These are phyloP conservation scores for Catharanthus roseus DNA, from an alignment of 257 asterid species.

Conservation along the genomic window DNA sequence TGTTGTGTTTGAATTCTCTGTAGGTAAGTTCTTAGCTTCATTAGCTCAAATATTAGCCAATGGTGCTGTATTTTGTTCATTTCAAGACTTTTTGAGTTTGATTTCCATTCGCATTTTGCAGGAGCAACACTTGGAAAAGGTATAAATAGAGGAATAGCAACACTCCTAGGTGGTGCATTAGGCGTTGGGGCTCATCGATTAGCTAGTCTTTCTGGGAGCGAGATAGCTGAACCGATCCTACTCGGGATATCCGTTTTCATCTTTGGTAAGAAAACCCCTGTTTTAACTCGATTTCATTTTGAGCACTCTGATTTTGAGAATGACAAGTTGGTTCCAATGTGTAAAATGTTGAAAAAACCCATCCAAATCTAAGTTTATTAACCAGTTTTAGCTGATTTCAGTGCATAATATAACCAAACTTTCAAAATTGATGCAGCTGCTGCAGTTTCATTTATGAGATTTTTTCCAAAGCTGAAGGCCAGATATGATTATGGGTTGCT, in stretches of 20 bases:
- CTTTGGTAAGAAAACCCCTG: conserved; percentile 24
- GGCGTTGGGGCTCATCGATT: conserved; percentile 47
- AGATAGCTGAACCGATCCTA: conserved; percentile 28
- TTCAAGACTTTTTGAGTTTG: not conserved
- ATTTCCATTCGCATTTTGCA: conserved; percentile 17
- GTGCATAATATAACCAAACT: not conserved
- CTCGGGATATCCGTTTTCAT: conserved; percentile 38
- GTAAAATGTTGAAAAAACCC: too few relatives aligned
- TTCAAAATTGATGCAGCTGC: conserved; percentile 36
- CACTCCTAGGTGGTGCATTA: conserved; percentile 36
- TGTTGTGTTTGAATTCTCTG: conserved; percentile 62
- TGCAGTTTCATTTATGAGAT: conserved; percentile 41
- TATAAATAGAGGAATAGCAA: conserved; percentile 51
- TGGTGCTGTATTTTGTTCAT: not conserved
- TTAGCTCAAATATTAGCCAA: not conserved
- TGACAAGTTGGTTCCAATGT: too few relatives aligned
- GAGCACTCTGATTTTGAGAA: too few relatives aligned
- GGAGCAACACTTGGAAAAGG: conserved; percentile 66
- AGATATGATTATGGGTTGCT: conserved; percentile 71
- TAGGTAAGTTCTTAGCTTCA: conserved; percentile 34
- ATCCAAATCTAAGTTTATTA: too few relatives aligned
- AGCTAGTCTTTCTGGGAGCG: conserved; percentile 35
- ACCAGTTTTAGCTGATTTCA: not conserved
- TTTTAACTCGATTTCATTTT: too few relatives aligned
- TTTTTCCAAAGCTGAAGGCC: conserved; percentile 52